Conservation (phyloP, 169 alveolate species). For the Plasmodium sp. region DNA sequence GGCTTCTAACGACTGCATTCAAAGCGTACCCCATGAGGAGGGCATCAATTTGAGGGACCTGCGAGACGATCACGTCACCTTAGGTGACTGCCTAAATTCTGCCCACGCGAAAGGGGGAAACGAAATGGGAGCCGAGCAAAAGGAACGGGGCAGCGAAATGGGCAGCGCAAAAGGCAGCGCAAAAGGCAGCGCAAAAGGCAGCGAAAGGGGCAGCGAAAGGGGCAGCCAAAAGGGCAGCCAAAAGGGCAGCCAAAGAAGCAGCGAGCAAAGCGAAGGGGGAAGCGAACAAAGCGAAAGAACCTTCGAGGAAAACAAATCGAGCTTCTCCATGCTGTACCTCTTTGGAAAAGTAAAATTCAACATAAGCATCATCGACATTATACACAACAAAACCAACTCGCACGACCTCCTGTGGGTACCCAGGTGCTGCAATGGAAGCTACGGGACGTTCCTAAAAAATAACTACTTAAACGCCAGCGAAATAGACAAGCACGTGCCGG, state of each 20-base stretch:
- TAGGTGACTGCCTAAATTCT: conserved; percentile 12
- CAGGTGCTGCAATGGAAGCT: conserved; percentile 72
- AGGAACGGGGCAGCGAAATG: not conserved
- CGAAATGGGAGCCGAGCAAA: not conserved
- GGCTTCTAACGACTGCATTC: not conserved
- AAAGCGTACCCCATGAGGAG: not conserved
- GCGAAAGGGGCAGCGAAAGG: not conserved
- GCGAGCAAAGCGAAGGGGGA: not conserved
- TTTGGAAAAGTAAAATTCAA: conserved; percentile 73
- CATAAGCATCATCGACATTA: conserved; percentile 67
- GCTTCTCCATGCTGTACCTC: conserved; percentile 65
- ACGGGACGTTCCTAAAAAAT: conserved; percentile 65
- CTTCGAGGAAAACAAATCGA: conserved; percentile 65
- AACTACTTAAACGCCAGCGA: conserved; percentile 41
- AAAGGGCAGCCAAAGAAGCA: not conserved
- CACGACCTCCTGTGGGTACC: conserved; percentile 75
- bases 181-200: not conserved
- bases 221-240: not conserved
- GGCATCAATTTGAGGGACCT: not conserved
- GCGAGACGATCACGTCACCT: conserved; percentile 16
- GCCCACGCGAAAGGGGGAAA: not conserved
- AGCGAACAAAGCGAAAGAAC: not conserved
- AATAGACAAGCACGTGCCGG: conserved; percentile 55
- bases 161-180: not conserved
- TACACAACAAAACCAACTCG: conserved; percentile 62